Percentiles rank a stretch among this genome's conserved stretches.
These are phyloP conservation scores for Arthroderma sp. DNA, from an alignment of 2,329 filamentous ascomycete species.

Conservation along the genomic window DNA sequence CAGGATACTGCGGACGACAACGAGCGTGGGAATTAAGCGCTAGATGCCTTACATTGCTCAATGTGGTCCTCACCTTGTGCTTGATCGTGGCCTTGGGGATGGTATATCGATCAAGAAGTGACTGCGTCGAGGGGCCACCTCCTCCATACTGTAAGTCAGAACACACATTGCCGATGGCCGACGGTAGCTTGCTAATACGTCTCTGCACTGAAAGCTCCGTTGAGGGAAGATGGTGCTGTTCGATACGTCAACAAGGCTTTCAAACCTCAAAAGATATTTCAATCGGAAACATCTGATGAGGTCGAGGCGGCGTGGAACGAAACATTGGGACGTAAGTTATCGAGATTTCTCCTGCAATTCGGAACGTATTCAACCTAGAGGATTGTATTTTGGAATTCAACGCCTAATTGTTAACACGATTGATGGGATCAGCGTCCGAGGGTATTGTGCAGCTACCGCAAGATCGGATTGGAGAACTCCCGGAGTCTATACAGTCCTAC, in stretches of 20 bases:
- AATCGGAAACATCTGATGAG: conserved; percentile 7
- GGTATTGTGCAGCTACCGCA: conserved; percentile 6
- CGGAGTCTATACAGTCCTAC: conserved; percentile 5
- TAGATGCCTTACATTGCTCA: conserved; percentile 2
- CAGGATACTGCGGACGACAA: not conserved
- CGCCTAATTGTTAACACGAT: too few relatives aligned
- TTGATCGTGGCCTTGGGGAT: not conserved
- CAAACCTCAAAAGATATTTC: conserved; percentile 7
- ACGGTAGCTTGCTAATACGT: not conserved
- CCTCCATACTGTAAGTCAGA: conserved; percentile 5
- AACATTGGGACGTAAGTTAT: conserved; percentile 4
- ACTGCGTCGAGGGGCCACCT: not conserved
- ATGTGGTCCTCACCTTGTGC: conserved; percentile 2
- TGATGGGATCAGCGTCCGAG: conserved; percentile 2
- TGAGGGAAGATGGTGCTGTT: conserved; percentile 7
- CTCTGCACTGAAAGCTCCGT: conserved; percentile 2
- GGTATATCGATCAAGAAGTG: not conserved
- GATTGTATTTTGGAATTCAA: not conserved
- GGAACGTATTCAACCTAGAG: not conserved
- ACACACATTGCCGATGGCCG: not conserved
- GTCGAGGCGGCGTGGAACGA: conserved; percentile 8
- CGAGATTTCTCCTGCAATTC: too few relatives aligned
- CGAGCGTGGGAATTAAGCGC: conserved; percentile 4
- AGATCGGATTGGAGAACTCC: conserved; percentile 1
- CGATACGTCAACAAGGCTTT: conserved; percentile 8